Conservation (phyloP, 352 stramenopile genomes). For the Pythium oligandrum region DNA sequence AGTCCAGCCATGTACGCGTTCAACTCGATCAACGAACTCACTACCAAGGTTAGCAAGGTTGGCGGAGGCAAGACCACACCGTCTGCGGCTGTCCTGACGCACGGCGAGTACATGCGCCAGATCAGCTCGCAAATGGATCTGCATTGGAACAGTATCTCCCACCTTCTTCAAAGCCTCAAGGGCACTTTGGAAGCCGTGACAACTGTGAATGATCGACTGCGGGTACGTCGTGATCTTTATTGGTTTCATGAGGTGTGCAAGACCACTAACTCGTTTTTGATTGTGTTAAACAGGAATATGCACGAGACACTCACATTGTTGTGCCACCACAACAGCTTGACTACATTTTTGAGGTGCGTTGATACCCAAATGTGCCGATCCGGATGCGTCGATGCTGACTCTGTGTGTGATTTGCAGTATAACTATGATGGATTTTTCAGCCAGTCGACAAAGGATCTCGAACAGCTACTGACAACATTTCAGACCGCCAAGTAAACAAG, state of each 20-base stretch:
- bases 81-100: constrained; percentile 67
- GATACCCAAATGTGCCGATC: neutral
- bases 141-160: constrained; percentile 84
- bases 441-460: constrained; percentile 70
- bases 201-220: constrained; percentile 57
- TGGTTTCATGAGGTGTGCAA: neutral
- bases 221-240: constrained; percentile 28
- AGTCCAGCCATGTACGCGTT: constrained; percentile 66
- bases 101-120: constrained; percentile 87
- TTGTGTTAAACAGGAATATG: constrained; percentile 43
- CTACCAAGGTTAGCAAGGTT: constrained; percentile 70
- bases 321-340: constrained; percentile 76
- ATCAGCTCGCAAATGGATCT: constrained; percentile 79
- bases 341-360: constrained; percentile 86
- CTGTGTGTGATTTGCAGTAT: constrained; percentile 32
- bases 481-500: constrained; percentile 22
- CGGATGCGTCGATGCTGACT: neutral
- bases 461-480: constrained; percentile 57
- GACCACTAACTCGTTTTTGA: constrained; percentile 1
- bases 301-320: constrained; percentile 59
- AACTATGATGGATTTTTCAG: constrained; percentile 85
- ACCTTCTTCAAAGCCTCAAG: constrained; percentile 77
- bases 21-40: constrained; percentile 80
- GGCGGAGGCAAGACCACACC: constrained; percentile 42
- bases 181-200: constrained; percentile 58